These are phyloP conservation scores for Neocucurbitaria cava DNA, from an alignment of 2,329 filamentous ascomycete species.

Conservation along the genomic window DNA sequence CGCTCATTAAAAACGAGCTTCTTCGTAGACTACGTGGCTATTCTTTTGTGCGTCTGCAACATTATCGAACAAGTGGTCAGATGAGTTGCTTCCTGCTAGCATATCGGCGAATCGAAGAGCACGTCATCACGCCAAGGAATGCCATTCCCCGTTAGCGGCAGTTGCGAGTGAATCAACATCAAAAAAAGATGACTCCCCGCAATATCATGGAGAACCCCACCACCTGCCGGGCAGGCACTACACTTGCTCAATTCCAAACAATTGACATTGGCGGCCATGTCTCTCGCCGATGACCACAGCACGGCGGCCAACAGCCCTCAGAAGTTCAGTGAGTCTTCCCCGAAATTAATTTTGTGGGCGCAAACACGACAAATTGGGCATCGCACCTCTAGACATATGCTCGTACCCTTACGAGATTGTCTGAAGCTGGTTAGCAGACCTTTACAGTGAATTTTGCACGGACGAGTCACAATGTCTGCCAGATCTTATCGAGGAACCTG, in stretches of 20 bases:
- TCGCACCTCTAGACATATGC: neutral
- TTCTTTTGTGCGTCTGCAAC: too few species aligned
- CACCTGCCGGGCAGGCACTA: slow-evolving; percentile 18
- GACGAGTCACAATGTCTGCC: neutral
- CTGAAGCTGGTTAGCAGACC: neutral
- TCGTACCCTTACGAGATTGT: neutral
- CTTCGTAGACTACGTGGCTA: too few species aligned
- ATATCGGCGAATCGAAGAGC: slow-evolving; percentile 18
- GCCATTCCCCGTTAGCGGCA: slow-evolving; percentile 33
- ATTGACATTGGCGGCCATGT: slow-evolving; percentile 22
- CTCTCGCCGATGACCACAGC: slow-evolving; percentile 12
- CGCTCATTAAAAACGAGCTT: too few species aligned
- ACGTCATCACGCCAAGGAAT: slow-evolving; percentile 40
- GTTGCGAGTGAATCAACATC: slow-evolving; percentile 24
- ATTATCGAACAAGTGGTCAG: too few species aligned
- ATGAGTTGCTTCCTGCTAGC: too few species aligned
- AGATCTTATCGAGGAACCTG: neutral
- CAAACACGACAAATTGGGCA: neutral
- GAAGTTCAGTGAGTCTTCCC: slow-evolving; percentile 19
- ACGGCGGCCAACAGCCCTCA: slow-evolving; percentile 28
- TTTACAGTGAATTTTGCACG: neutral
- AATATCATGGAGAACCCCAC: slow-evolving; percentile 24
- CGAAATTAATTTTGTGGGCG: neutral
- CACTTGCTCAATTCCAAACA: slow-evolving; percentile 8
- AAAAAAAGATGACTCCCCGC: slow-evolving; percentile 35